phyloP scores from a whole-genome alignment of 352 stramenopile genomes.

The Phytophthora crassamura region DNA sequence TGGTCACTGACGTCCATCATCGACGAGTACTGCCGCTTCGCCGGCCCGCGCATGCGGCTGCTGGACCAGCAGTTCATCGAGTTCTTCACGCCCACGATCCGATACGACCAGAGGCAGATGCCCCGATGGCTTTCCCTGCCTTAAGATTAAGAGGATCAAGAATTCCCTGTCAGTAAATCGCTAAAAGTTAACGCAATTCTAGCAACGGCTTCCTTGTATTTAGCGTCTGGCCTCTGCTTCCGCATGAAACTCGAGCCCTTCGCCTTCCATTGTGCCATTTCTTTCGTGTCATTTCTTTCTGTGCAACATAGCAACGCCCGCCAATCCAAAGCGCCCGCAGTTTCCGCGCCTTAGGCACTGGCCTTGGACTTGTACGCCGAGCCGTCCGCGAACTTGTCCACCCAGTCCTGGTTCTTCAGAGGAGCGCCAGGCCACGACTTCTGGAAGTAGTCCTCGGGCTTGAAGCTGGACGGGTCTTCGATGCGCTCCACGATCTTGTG shows the following conservation, averaged over 20 bases:
- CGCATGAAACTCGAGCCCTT: slow-evolving; percentile 30
- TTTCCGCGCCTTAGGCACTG: slow-evolving; percentile 43
- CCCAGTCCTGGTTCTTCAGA: slow-evolving; percentile 97
- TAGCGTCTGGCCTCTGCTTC: slow-evolving; percentile 33
- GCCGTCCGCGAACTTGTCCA: slow-evolving; percentile 93
- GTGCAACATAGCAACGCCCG: slow-evolving; percentile 28
- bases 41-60: slow-evolving; percentile 82
- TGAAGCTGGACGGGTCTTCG: slow-evolving; percentile 95
- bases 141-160: not conserved
- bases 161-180: not conserved
- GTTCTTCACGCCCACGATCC: slow-evolving; percentile 83
- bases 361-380: slow-evolving; percentile 88
- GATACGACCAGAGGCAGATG: slow-evolving; percentile 84
- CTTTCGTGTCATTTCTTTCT: slow-evolving; percentile 33
- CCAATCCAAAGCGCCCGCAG: slow-evolving; percentile 12
- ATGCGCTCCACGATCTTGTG: slow-evolving; percentile 99
- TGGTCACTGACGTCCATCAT: slow-evolving; percentile 90
- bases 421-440: slow-evolving; percentile 95
- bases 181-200: slow-evolving; percentile 1
- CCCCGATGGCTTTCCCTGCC: slow-evolving; percentile 63
- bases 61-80: slow-evolving; percentile 92
- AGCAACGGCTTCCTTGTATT: slow-evolving; percentile 42
- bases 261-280: slow-evolving; percentile 25
- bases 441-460: slow-evolving; percentile 95
- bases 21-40: slow-evolving; percentile 89